Base-by-base conservation (phyloP, 208 protist species). In the Trichomonas gallinae region DNA sequence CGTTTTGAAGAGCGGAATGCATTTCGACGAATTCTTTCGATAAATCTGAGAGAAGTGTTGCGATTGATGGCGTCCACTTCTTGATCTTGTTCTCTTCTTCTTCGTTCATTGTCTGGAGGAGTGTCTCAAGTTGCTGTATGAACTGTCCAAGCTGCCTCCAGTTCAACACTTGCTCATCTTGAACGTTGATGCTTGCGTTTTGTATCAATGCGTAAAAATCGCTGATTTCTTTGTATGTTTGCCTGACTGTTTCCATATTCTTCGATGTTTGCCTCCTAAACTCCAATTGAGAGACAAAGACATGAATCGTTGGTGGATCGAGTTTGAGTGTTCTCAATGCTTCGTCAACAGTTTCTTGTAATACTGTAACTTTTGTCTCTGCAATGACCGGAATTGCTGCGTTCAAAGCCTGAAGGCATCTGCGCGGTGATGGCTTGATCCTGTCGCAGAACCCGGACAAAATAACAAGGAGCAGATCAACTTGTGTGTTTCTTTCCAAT, bases 51-150 rank as follows among this genome's bases (percentile, higher is more conserved):
- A 93, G 31, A 17, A 93, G 31, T 10, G 26, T 23, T 38, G 11
- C 26, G 21, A 93, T 34, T 17, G 23, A 9, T 51, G 40, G 44
- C 38, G 40, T 51, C 87, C 87, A 93, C 31, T 93, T 93, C n/a
- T 93, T 48, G 40, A 93, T 93, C 45, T 93, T 93, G 44, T 51
- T 93, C 8, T 93, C 87, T 93, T 93, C 87, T 38, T 93, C 87
- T 93, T 93, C 87, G 26, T 93, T 93, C 40, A 51, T 93, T 51
- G 87, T 49, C n/a, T 48, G 42, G 8, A 93, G n/a, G 6, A 51
- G 34, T 48, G 87, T n/a, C 45, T 93, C 87, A 58, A 93, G 44
- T 17, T 93, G 40, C 13, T 17, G 15, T 11, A 93, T 93, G 13
- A 93, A 51, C 46, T 42, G 34, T 40, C 44, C 87, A 49, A 93